These are phyloP conservation scores for Sesbania bispinosa DNA, from an alignment of 306 rosid species.

Conservation along the genomic window DNA sequence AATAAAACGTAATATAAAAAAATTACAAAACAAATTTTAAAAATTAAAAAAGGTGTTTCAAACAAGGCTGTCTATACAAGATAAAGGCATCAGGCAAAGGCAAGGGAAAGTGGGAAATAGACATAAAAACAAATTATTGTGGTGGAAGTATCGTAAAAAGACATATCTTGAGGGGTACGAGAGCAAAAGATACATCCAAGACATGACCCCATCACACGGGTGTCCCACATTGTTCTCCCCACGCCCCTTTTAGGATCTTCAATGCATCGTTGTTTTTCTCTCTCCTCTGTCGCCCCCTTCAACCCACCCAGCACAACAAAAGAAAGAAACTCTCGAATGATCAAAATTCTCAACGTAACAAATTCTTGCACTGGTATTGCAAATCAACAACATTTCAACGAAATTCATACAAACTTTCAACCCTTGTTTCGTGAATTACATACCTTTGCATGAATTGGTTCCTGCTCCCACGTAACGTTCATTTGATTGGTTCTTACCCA, in stretches of 20 bases:
- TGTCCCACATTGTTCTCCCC: slow-evolving; percentile 47
- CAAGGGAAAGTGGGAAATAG: too few species aligned
- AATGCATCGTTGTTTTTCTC: slow-evolving; percentile 35
- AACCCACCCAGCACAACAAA: slow-evolving; percentile 18
- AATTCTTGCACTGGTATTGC: slow-evolving; percentile 24
- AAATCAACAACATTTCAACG: neutral
- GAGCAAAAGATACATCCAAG: slow-evolving; percentile 1
- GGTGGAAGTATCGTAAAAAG: neutral
- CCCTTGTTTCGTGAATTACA: too few species aligned
- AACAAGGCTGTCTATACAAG: too few species aligned
- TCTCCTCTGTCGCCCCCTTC: slow-evolving; percentile 38
- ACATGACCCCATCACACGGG: too few species aligned
- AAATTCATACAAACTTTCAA: too few species aligned
- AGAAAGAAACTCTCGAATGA: slow-evolving; percentile 28
- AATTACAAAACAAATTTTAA: too few species aligned
- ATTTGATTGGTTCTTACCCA: slow-evolving; percentile 22
- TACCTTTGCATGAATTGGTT: slow-evolving; percentile 36
- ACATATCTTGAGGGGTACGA: neutral
- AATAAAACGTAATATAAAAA: too few species aligned
- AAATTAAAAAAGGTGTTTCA: too few species aligned
- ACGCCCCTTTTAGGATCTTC: slow-evolving; percentile 35
- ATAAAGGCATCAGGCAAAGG: too few species aligned
- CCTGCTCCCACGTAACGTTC: slow-evolving; percentile 26
- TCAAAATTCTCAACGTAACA: slow-evolving; percentile 22
- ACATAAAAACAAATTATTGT: neutral